Evolutionary conservation across 1,284 basidiomycete species (phyloP).

Genomic region (Pulveroboletus sp.): DNA sequence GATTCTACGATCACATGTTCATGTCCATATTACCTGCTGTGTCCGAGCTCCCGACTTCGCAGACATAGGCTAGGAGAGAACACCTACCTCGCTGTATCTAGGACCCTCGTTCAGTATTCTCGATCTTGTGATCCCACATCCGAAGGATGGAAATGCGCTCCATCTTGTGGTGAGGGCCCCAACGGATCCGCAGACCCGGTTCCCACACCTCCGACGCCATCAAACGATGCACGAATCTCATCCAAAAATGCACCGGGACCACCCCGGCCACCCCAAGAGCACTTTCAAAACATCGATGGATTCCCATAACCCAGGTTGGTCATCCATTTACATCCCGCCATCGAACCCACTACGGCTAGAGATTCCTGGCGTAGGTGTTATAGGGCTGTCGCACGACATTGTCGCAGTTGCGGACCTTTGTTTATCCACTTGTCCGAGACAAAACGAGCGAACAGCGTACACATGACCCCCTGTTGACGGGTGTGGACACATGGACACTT

Average conservation of each 20-base stretch:
- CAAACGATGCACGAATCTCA: slow-evolving; percentile 26
- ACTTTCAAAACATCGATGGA: background rate
- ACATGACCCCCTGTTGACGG: background rate
- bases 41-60: slow-evolving; percentile 3
- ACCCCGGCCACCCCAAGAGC: background rate
- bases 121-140: background rate
- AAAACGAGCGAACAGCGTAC: slow-evolving; percentile 19
- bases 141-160: slow-evolving; percentile 10
- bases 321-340: background rate
- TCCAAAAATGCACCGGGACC: slow-evolving; percentile 20
- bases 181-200: background rate
- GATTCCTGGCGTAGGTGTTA: background rate
- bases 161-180: background rate
- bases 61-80: background rate
- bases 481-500: too few species aligned
- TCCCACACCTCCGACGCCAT: background rate
- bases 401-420: slow-evolving; percentile 23
- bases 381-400: background rate
- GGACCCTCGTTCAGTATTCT: background rate
- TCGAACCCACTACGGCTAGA: background rate
- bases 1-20: slow-evolving; percentile 16
- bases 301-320: background rate
- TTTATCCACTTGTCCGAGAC: slow-evolving; percentile 26
- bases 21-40: background rate
- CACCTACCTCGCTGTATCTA: slow-evolving; percentile 1